A percentile compares a stretch with the other conserved stretches of the same genome.
These are phyloP conservation scores for Picochlorum sp. DNA, from an alignment of 139 green algal genomes.

Conservation along the genomic window DNA sequence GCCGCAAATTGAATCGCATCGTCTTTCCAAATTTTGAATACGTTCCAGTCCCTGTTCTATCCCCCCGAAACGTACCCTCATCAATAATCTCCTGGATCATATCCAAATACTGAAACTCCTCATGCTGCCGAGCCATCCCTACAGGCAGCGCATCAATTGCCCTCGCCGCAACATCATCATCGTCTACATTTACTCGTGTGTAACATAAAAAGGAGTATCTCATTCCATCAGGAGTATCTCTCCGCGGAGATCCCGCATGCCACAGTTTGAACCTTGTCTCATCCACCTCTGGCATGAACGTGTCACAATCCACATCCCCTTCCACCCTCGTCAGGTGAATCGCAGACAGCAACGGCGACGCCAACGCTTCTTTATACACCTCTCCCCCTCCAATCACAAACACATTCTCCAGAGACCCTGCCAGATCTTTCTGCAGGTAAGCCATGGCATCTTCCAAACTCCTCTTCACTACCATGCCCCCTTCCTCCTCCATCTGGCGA, in stretches of 20 bases:
- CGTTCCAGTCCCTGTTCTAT: constrained; percentile 96
- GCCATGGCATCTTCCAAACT: constrained; percentile 69
- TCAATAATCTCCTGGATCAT: constrained; percentile 80
- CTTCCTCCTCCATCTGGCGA: background rate
- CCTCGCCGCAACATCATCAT: background rate
- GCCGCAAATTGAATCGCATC: constrained; percentile 90
- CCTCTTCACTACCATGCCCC: constrained; percentile 2
- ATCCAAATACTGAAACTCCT: constrained; percentile 95
- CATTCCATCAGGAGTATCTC: constrained; percentile 25
- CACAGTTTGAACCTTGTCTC: constrained; percentile 60
- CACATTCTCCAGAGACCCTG: constrained; percentile 58
- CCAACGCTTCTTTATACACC: constrained; percentile 56
- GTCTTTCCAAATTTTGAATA: constrained; percentile 80
- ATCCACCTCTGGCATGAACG: constrained; percentile 72
- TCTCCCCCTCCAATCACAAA: constrained; percentile 97
- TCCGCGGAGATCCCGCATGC: constrained; percentile 33
- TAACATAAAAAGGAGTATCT: constrained; percentile 76
- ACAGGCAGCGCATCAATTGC: constrained; percentile 26
- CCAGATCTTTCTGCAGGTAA: constrained; percentile 37
- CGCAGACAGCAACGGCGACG: constrained; percentile 57
- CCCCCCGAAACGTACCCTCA: constrained; percentile 58
- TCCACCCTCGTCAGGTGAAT: constrained; percentile 81
- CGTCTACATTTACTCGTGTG: constrained; percentile 11
- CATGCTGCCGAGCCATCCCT: constrained; percentile 54
- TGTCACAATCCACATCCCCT: constrained; percentile 75